phyloP scores from a whole-genome alignment of 1,284 basidiomycete species.

The Melampsora americana region DNA sequence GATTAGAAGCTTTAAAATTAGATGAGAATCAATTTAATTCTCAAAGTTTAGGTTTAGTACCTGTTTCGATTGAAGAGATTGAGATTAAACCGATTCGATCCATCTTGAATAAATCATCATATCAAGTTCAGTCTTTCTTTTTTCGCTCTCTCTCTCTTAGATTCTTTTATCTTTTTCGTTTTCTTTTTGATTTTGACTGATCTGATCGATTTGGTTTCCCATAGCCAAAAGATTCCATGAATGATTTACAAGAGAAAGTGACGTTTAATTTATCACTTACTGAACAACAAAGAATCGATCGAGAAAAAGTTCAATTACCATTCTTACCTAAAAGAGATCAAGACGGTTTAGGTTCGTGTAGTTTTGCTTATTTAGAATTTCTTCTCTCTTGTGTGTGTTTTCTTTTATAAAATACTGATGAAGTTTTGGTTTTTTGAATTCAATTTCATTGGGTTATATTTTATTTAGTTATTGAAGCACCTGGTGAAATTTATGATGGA shows the following conservation, averaged over 20 bases:
- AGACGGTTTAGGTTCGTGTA: conserved; percentile 24
- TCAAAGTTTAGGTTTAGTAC: not conserved
- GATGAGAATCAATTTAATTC: not conserved
- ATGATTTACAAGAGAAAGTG: not conserved
- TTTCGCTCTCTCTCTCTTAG: not conserved
- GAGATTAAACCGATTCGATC: not conserved
- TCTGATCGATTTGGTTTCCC: not conserved
- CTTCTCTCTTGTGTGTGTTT: not conserved
- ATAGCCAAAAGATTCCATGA: not conserved
- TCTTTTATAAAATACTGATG: conserved; percentile 9
- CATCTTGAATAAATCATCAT: not conserved
- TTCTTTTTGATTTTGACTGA: not conserved
- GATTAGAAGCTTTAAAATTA: conserved; percentile 32
- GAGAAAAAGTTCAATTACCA: conserved; percentile 30
- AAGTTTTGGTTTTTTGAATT: not conserved
- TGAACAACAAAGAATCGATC: conserved; percentile 31
- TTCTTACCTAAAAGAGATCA: conserved; percentile 16
- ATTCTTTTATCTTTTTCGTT: not conserved
- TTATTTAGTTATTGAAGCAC: conserved; percentile 31
- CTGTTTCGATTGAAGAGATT: not conserved
- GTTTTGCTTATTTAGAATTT: no score
- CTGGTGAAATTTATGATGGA: conserved; percentile 40
- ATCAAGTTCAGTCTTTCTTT: not conserved
- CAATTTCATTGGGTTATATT: not conserved
- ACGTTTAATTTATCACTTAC: conserved; percentile 43